These are phyloP conservation scores for Cladosporium sp. DNA, from an alignment of 2,329 filamentous ascomycete genomes.

Conservation along the genomic window DNA sequence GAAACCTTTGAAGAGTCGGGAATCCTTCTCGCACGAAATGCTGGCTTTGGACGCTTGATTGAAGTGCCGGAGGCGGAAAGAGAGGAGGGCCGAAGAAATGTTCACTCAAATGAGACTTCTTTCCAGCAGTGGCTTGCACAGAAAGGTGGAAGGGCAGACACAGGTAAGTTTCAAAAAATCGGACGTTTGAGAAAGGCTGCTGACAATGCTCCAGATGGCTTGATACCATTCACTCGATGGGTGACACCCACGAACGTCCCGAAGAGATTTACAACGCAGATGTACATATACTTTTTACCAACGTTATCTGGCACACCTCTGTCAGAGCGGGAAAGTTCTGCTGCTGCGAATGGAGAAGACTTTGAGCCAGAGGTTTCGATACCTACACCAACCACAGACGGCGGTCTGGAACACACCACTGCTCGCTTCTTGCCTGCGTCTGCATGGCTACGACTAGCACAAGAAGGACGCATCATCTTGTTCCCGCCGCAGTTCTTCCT, in stretches of 20 bases:
- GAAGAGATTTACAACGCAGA: conserved; percentile 87
- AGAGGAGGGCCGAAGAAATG: conserved; percentile 61
- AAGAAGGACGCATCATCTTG: conserved; percentile 66
- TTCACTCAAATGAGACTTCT: conserved; percentile 62
- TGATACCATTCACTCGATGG: conserved; percentile 88
- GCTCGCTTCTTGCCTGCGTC: conserved; percentile 70
- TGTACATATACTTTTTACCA: conserved; percentile 92
- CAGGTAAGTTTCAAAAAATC: conserved; percentile 45
- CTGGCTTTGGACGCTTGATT: conserved; percentile 53
- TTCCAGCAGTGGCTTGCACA: conserved; percentile 64
- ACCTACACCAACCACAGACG: conserved; percentile 68
- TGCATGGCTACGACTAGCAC: conserved; percentile 65
- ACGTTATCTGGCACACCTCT: conserved; percentile 33
- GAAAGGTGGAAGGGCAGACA: conserved; percentile 61
- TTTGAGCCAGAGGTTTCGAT: conserved; percentile 50
- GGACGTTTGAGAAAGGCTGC: neutral
- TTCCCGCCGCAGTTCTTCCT: conserved; percentile 89
- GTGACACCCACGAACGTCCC: conserved; percentile 71
- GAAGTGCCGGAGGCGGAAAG: conserved; percentile 57
- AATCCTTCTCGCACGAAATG: conserved; percentile 66
- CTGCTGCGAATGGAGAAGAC: conserved; percentile 21
- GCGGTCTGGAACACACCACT: conserved; percentile 66
- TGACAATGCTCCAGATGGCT: conserved; percentile 43
- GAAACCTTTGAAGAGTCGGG: conserved; percentile 97
- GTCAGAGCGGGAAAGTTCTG: conserved; percentile 13